Evolutionary conservation across 129 eudicot species (phyloP), one percentile per base, ranked within the genome.

Genomic region (Chrysanthemum makinoi): DNA sequence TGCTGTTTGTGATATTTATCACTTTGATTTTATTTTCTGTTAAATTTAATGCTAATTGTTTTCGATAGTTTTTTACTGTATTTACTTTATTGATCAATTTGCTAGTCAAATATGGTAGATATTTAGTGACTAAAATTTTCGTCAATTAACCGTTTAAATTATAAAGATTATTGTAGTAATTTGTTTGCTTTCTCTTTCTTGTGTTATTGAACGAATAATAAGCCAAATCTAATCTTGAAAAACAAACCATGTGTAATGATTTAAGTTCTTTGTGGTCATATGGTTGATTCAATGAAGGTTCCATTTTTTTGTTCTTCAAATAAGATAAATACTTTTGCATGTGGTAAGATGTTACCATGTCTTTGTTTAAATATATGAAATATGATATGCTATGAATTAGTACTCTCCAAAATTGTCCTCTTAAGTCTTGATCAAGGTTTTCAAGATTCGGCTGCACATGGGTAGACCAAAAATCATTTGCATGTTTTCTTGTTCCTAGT

Each of bases 261-360:
- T 70, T 54, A 26, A 63, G 72, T 28, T 63, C 49, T 55, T 50
- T 68, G 30, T 46, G 12, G 19, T 72, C 77, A 77, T 77, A 77
- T 78, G 77, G 54, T 77, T 70, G 67, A 77, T 64, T 70, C 77
- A 70, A 10, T 77, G 2, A 77, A 76, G 70, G 72, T 43, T 77
- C 75, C 60, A 69, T 9, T 6, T 39, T 61, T 61, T 62, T 77
- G 50, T 69, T 70, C 46, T 44, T 56, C 52, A 64, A 70, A 30
- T 39, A 54, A 61, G 65, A 3, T 39, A 53, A 16, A 24, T 18
- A 15, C 65, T 10, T 77, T 47, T 46, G 81, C 81, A 78, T 63
- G 81, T 78, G 81, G 60, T 30, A 57, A 47, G 62, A 46, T 26
- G 67, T 3, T 71, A 53, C 62, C 62, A 44, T 47, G 46, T 39